Base-by-base conservation (phyloP, 768 basidiomycete species). In the Udeniomyces megalosporus region DNA sequence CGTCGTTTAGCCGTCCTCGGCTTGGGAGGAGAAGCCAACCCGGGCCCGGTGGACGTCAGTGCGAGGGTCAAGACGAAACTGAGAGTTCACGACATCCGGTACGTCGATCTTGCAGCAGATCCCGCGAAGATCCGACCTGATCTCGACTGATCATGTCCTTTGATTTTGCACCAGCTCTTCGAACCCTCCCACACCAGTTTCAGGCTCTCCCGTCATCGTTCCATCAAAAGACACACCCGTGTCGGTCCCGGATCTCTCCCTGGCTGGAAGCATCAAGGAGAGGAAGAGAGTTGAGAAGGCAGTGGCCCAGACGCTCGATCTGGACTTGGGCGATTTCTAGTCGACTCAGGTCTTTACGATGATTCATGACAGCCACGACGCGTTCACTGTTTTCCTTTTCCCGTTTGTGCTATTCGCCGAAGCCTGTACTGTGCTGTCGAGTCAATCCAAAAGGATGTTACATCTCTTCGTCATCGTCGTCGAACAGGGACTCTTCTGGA, bases 401-500 rank as follows among this genome's bases (percentile, higher is more conserved):
- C 38, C 10, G 38, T 8, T 42, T 42, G 17, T 8, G 17, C 38
- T 8, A 42, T 42, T n/a, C n/a, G n/a, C n/a, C n/a, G n/a, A n/a
- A n/a, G n/a, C n/a, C n/a, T n/a, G n/a, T n/a, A n/a, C n/a, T n/a
- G n/a, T n/a, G n/a, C n/a, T n/a, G n/a, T 29, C 7, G 24, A 7
- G 5, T 32, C 22, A 1, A 51, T 29, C 6, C 10, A 51, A 17
- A 52, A 10, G 14, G 3, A 53, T 24, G 17, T 34, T 53, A 74
- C 61, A 74, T 72, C 66, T 76, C 76, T 53, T 74, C 72, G 66
- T 87, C 86, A 20, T 86, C 83, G 34, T 84, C 82, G 59, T 85
- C 75, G 58, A 91, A 77, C 28, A 74, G 69, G 58, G 90, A 88
- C 69, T 86, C 81, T 10, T 85, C 83, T 0, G 89, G 89, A 71